These are phyloP conservation scores for Aspergillus baeticus DNA, from an alignment of 495 filamentous ascomycete genomes.

Conservation along the genomic window DNA sequence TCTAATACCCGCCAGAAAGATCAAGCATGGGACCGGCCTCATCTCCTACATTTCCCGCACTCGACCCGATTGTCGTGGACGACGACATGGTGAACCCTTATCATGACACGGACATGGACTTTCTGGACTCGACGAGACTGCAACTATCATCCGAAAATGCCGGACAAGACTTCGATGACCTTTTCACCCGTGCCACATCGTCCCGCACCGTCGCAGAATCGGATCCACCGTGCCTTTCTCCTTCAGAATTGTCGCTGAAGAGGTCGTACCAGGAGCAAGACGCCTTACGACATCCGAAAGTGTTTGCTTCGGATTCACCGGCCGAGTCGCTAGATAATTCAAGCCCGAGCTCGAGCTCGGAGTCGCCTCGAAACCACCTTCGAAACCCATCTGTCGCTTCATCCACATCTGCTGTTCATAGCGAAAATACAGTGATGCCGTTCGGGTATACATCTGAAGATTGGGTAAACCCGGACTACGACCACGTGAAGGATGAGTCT, in stretches of 20 bases:
- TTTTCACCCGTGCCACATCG: slow-evolving; percentile 36
- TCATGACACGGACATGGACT: slow-evolving; percentile 42
- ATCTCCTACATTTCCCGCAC: slow-evolving; percentile 39
- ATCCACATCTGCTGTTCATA: slow-evolving; percentile 39
- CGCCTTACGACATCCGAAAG: slow-evolving; percentile 33
- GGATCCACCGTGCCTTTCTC: slow-evolving; percentile 31
- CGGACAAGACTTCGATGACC: slow-evolving; percentile 45
- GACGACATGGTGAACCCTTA: slow-evolving; percentile 47
- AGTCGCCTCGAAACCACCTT: slow-evolving; percentile 42
- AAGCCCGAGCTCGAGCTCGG: slow-evolving; percentile 43
- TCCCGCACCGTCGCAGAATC: slow-evolving; percentile 29
- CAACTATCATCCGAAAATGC: slow-evolving; percentile 37
- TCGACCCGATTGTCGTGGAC: slow-evolving; percentile 48
- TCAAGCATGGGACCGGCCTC: slow-evolving; percentile 44
- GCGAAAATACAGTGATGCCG: slow-evolving; percentile 38
- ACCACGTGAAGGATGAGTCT: slow-evolving; percentile 39
- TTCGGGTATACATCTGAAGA: slow-evolving; percentile 36
- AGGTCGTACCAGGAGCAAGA: slow-evolving; percentile 35
- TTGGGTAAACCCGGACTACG: slow-evolving; percentile 42
- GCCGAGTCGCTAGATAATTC: slow-evolving; percentile 45
- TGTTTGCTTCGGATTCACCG: slow-evolving; percentile 39
- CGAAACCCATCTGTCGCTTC: slow-evolving; percentile 42
- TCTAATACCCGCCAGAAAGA: slow-evolving; percentile 7
- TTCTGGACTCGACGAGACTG: slow-evolving; percentile 37
- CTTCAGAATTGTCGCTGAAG: slow-evolving; percentile 28